phyloP scores from a whole-genome alignment of 2,329 filamentous ascomycete genomes.

The Phoma herbarum region DNA sequence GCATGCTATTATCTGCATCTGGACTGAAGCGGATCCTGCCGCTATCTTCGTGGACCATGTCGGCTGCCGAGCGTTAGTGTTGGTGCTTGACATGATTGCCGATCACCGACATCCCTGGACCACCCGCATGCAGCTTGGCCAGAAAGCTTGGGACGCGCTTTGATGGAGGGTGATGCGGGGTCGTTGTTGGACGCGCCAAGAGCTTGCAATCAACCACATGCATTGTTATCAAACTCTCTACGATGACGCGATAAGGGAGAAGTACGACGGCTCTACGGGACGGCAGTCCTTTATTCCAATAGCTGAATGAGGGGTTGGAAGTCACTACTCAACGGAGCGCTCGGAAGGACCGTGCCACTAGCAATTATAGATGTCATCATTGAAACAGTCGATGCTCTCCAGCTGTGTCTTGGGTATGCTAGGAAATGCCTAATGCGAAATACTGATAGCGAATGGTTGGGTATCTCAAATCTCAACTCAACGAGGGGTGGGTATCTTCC shows the following conservation, averaged over 20 bases:
- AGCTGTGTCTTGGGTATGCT: constrained; percentile 9
- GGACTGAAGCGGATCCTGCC: constrained; percentile 9
- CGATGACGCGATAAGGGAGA: constrained; percentile 22
- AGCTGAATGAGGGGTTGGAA: constrained; percentile 13
- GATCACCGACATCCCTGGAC: constrained; percentile 14
- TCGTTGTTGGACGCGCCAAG: constrained; percentile 16
- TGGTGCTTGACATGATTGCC: constrained; percentile 7
- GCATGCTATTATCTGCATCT: constrained; percentile 3
- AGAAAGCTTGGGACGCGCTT: constrained; percentile 17
- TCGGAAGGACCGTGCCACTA: constrained; percentile 14
- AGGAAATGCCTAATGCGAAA: constrained; percentile 18
- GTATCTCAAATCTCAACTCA: constrained; percentile 37
- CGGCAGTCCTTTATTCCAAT: constrained; percentile 4
- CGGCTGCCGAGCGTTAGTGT: constrained; percentile 18
- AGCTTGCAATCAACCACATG: constrained; percentile 19
- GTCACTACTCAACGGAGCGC: constrained; percentile 6
- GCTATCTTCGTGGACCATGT: constrained; percentile 13
- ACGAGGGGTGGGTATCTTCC: constrained; percentile 40
- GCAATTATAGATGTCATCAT: constrained; percentile 18
- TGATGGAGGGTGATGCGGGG: constrained; percentile 20
- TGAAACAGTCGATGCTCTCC: constrained; percentile 14
- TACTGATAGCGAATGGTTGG: constrained; percentile 37
- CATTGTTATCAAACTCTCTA: constrained; percentile 20
- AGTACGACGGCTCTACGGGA: constrained; percentile 14
- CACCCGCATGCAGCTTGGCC: constrained; percentile 20